These are phyloP conservation scores for Melampsora larici-populina DNA, from an alignment of 1,284 basidiomycete genomes.

Conservation along the genomic window DNA sequence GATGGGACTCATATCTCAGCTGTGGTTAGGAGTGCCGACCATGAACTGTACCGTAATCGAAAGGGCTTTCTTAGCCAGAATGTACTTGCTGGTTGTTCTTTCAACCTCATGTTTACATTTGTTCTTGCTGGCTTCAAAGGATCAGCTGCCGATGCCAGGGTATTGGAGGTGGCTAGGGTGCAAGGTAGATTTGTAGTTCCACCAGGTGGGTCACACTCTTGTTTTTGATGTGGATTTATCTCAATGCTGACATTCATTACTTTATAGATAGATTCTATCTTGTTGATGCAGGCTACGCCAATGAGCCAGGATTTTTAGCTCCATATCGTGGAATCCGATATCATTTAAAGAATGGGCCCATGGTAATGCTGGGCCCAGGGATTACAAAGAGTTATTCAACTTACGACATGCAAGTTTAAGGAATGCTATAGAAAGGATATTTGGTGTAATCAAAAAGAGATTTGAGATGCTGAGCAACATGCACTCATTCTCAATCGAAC, in stretches of 20 bases:
- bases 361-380: neutral
- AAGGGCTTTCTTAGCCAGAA: constrained; percentile 52
- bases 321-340: neutral
- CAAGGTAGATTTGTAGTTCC: constrained; percentile 1
- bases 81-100: constrained; percentile 51
- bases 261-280: neutral
- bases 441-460: neutral
- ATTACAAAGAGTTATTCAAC: neutral
- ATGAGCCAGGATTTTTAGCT: neutral
- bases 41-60: constrained; percentile 46
- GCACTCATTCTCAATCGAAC: too few species aligned
- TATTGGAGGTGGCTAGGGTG: constrained; percentile 50
- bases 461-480: neutral
- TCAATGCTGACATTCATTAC: neutral
- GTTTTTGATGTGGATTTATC: neutral
- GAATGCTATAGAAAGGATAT: neutral
- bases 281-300: neutral
- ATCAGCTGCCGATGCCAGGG: constrained; percentile 52
- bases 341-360: neutral
- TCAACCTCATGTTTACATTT: constrained; percentile 52
- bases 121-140: constrained; percentile 55
- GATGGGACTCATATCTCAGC: constrained; percentile 52
- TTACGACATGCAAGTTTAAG: neutral
- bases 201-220: neutral
- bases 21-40: constrained; percentile 43